phyloP scores from a whole-genome alignment of 768 basidiomycete genomes.

The Suillus cothurnatus region DNA sequence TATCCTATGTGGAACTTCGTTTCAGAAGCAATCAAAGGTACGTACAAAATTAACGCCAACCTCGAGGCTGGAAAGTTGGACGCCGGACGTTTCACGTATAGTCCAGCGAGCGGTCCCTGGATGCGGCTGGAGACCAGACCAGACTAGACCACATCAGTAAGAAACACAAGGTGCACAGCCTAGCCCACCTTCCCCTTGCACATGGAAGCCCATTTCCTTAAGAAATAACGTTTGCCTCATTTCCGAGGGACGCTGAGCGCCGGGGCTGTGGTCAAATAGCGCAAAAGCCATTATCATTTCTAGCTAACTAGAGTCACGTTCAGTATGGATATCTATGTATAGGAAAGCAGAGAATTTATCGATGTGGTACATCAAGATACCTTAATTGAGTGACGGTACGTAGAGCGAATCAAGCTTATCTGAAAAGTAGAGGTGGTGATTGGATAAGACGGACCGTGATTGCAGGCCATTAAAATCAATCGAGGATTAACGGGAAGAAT shows the following conservation, averaged over 20 bases:
- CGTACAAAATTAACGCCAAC: constrained; percentile 4
- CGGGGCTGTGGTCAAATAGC: constrained; percentile 3
- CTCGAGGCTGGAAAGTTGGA: constrained; percentile 2
- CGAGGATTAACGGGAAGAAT: neutral
- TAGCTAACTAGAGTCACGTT: neutral
- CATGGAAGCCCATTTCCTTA: constrained; percentile 4
- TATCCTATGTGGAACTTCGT: constrained; percentile 3
- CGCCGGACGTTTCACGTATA: constrained; percentile 4
- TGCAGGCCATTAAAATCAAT: neutral
- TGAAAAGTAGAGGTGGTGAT: neutral
- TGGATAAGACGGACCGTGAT: neutral
- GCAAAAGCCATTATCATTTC: neutral
- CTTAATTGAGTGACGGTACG: neutral
- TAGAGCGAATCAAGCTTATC: neutral
- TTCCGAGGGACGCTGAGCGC: constrained; percentile 2
- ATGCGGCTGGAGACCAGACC: constrained; percentile 3
- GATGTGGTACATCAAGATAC: neutral
- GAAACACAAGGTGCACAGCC: constrained; percentile 7
- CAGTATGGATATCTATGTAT: neutral
- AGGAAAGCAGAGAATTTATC: neutral
- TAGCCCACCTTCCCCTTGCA: neutral
- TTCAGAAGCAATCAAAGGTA: neutral
- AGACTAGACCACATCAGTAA: neutral
- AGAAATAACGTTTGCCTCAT: constrained; percentile 4
- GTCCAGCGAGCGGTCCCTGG: constrained; percentile 5